Evolutionary conservation across 2,329 filamentous ascomycete species (phyloP), one percentile per base, ranked within the genome.

Genomic region (Myotisia sp.): DNA sequence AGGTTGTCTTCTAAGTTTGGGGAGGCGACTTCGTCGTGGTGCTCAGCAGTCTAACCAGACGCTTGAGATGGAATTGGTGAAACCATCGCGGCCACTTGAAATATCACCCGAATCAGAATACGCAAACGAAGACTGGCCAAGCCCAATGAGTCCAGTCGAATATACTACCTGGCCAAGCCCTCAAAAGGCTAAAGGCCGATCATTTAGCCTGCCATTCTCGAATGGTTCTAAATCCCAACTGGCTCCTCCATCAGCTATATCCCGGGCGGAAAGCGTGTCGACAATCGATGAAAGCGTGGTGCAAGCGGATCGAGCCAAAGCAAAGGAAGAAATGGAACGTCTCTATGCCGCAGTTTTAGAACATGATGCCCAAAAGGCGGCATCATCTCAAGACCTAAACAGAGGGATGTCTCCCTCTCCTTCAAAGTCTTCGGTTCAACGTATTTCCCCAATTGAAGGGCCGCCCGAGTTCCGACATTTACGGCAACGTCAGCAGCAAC

Each of bases 311-410:
- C 74, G 71, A 52, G 67, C 70, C 49, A 77, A 78, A 62, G 76
- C 82, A 42, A 76, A 90, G 55, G 68, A 77, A 44, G 81, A 93
- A 54, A 75, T 94, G 56, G 85, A 93, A 55, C 75, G 82, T 47
- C 75, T 95, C 54, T 95, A 94, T 59, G 84, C 77, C 41, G 79
- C 85, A 45, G 86, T 93, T 43, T 79, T 93, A 76, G 83, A 85
- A 55, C 81, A 92, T 47, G 86, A 94, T 43, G 68, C 65, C 29
- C 59, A 63, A 42, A 67, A 63, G 40, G 47, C 51, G 9, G 44
- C 50, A 1, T 44, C 39, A 7, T 28, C 47, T 5, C 41, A 32
- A 24, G 29, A 32, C 10, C 22, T 17, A 4, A 24, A 19, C 7
- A 32, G 29, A 10, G 33, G 50, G 45, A 32, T 41, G 43, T 35